A percentile compares a stretch with the other conserved stretches of the same genome.
Evolutionary conservation across 179 eudicot genomes (phyloP).

Genomic region (Actinidia arguta): DNA sequence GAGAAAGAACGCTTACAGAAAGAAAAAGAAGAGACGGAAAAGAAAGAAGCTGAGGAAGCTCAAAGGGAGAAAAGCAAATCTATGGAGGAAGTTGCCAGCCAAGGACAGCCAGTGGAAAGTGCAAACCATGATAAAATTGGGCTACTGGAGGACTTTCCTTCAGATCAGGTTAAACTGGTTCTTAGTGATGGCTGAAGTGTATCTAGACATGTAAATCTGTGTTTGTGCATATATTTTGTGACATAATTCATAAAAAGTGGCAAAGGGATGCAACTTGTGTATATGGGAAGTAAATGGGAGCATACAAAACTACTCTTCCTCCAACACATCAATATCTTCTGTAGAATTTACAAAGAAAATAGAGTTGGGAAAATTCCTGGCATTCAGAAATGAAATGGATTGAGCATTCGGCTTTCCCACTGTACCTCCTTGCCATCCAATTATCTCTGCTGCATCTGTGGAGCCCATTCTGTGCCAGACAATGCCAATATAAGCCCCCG

Average conservation of each 20-base stretch:
- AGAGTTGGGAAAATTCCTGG: not conserved
- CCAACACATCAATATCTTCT: not conserved
- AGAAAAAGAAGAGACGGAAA: conserved; percentile 86
- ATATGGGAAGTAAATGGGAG: conserved; percentile 4
- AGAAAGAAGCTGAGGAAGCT: conserved; percentile 63
- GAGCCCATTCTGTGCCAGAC: too few species aligned
- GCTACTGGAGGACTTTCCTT: conserved; percentile 43
- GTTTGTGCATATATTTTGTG: not conserved
- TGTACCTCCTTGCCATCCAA: too few species aligned
- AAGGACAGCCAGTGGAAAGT: conserved; percentile 38
- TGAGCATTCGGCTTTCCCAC: too few species aligned
- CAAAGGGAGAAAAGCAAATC: conserved; percentile 41
- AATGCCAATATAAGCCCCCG: too few species aligned
- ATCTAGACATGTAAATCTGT: conserved; percentile 1
- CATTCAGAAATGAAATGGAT: not conserved
- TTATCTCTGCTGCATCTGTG: too few species aligned
- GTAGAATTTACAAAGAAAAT: not conserved
- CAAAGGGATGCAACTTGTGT: not conserved
- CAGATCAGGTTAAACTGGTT: conserved; percentile 52
- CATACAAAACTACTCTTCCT: conserved; percentile 6
- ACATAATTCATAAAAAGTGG: not conserved
- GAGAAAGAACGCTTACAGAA: conserved; percentile 87
- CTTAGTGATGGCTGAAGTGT: conserved; percentile 8
- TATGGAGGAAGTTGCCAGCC: conserved; percentile 42
- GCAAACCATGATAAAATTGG: conserved; percentile 50